Base-by-base conservation (phyloP, 1,284 basidiomycete species). In the Fomitopsis schrenkii region DNA sequence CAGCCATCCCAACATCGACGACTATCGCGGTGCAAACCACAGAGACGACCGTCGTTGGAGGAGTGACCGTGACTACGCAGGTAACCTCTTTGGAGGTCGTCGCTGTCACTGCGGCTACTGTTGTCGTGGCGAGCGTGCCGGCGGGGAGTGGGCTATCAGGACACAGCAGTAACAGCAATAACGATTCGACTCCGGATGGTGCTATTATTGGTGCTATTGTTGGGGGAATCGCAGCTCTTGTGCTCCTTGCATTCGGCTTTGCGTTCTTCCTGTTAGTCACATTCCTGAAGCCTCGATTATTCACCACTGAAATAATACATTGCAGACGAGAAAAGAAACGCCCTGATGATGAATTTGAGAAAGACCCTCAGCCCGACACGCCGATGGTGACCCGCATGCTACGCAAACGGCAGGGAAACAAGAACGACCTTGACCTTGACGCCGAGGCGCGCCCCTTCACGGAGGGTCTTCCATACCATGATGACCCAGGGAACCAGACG, bases 131-230 rank as follows among this genome's bases (percentile, higher is more conserved):
- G 17, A 48, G 45, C 40, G 40, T 19, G n/a, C 22, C 26, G 28
- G 44, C 46, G 10, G 48, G 33, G 6, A 41, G 36, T 46, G 33
- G n/a, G 22, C 7, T 26, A 30, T 22, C 48, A 10, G 28, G 48
- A 10, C 38, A 42, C 22, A 57, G 12, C n/a, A 57, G n/a, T 4
- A 46, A 10, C 28, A 41, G 57, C 35, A 53, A 36, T 9, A 50
- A 40, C 17, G 10, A n/a, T 15, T 45, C 26, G 28, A 55, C 58
- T 22, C 35, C 52, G 12, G 35, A 33, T 4, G 44, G 30, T 5
- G 38, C 59, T 1, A 60, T 60, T 26, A 50, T 56, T 2, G 59
- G 59, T 14, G 59, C 59, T 6, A 56, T 60, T 10, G 35, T 56
- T 10, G 59, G 59, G 17, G 59, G 54, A 5, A 41, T 60, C n/a